phyloP scores from a whole-genome alignment of 345 rosid species.

The Excoecaria agallocha region DNA sequence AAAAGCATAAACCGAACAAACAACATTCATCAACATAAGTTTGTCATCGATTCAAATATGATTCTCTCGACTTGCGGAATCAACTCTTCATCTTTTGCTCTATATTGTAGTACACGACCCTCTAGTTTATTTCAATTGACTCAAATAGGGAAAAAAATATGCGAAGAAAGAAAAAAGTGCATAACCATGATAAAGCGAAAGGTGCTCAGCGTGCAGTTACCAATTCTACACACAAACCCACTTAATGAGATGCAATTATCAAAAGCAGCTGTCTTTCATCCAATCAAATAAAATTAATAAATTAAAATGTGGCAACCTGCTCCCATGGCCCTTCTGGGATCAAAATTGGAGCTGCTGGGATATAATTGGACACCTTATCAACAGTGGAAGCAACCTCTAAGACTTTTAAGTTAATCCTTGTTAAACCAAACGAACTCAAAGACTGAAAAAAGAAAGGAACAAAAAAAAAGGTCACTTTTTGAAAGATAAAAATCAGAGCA shows the following conservation, averaged over 20 bases:
- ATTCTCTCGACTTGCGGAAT: background rate
- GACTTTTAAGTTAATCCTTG: conserved; percentile 38
- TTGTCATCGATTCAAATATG: background rate
- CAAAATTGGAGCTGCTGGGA: conserved; percentile 81
- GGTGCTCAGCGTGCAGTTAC: background rate
- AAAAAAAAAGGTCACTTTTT: too few relatives aligned
- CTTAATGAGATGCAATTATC: background rate
- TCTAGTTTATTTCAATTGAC: background rate
- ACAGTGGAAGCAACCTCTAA: conserved; percentile 29
- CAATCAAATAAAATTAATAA: background rate
- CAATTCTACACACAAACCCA: background rate
- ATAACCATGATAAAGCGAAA: background rate
- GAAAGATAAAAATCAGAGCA: background rate
- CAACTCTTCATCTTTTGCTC: background rate
- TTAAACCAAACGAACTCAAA: conserved; percentile 27
- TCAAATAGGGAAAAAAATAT: background rate
- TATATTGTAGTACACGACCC: background rate
- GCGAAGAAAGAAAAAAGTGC: background rate
- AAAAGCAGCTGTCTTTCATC: background rate
- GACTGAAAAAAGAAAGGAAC: conserved; percentile 31
- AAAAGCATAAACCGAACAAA: background rate
- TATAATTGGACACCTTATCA: conserved; percentile 50
- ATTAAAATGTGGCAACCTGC: conserved; percentile 40
- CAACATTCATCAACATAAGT: background rate
- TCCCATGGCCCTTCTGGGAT: conserved; percentile 85